These are phyloP conservation scores for Orbilia brochopaga DNA, from an alignment of 2,329 filamentous ascomycete genomes.

Conservation along the genomic window DNA sequence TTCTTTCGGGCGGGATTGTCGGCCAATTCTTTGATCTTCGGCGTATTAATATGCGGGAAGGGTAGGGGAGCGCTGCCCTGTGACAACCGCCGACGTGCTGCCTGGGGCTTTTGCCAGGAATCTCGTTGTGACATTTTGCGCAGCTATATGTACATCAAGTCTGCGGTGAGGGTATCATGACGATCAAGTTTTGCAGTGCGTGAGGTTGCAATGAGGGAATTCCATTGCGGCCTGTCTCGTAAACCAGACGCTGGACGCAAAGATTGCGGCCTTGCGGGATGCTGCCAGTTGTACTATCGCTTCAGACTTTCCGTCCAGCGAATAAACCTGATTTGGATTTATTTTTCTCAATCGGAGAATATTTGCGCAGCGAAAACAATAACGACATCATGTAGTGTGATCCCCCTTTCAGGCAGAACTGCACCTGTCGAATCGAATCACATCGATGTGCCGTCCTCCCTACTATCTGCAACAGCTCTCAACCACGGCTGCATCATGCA, in stretches of 20 bases:
- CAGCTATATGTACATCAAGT: not conserved
- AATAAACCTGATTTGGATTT: slow-evolving; percentile 22
- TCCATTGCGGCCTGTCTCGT: not conserved
- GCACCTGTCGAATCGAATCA: slow-evolving; percentile 33
- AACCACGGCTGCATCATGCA: slow-evolving; percentile 44
- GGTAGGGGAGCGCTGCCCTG: not conserved
- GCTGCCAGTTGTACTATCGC: not conserved
- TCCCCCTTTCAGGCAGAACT: slow-evolving; percentile 1
- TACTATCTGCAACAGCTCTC: slow-evolving; percentile 15
- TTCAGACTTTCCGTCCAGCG: slow-evolving; percentile 26
- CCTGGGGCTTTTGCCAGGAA: not conserved
- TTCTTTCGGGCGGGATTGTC: slow-evolving; percentile 1
- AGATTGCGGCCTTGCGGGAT: not conserved
- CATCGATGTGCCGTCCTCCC: slow-evolving; percentile 23
- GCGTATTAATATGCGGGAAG: slow-evolving; percentile 1
- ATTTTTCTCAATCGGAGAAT: slow-evolving; percentile 21
- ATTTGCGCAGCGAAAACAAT: not conserved
- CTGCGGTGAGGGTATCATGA: not conserved
- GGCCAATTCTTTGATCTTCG: not conserved
- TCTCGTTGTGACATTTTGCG: not conserved
- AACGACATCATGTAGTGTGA: not conserved
- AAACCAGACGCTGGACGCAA: too few species aligned
- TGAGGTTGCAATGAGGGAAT: slow-evolving; percentile 1
- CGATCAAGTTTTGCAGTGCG: slow-evolving; percentile 11
- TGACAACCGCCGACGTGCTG: not conserved